phyloP scores from a whole-genome alignment of 805 yeast species.

The Candida palmyrensis region DNA sequence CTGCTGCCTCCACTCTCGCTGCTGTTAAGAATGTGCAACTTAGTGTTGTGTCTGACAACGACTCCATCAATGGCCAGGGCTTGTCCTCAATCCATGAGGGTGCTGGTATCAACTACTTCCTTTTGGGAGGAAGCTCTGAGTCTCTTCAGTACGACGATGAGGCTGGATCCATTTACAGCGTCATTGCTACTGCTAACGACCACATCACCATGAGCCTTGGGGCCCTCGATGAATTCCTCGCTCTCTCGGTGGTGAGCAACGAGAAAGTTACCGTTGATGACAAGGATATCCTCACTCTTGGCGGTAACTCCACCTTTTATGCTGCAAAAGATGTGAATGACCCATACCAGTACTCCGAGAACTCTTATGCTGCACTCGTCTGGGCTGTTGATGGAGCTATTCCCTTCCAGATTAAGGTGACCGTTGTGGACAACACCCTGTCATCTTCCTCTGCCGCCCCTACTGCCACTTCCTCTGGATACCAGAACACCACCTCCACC shows the following conservation, averaged over 20 bases:
- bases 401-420: not conserved
- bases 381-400: not conserved
- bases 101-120: constrained; percentile 32
- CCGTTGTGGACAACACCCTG: not conserved
- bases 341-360: constrained; percentile 36
- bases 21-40: not conserved
- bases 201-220: not conserved
- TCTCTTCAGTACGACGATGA: not conserved
- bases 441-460: not conserved
- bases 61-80: constrained; percentile 18
- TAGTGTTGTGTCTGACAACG: constrained; percentile 10
- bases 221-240: not conserved
- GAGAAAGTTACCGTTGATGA: constrained; percentile 6
- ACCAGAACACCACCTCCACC: constrained; percentile 3
- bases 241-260: constrained; percentile 1
- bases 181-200: not conserved
- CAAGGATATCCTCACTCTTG: constrained; percentile 20
- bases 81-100: constrained; percentile 26
- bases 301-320: constrained; percentile 26
- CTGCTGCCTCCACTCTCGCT: not conserved
- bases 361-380: not conserved
- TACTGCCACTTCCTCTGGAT: not conserved
- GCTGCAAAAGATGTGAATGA: constrained; percentile 42
- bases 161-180: too few species aligned
- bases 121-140: constrained; percentile 6